Base-by-base conservation (phyloP, 805 yeast species). In the Zygoascus biomembranicola region DNA sequence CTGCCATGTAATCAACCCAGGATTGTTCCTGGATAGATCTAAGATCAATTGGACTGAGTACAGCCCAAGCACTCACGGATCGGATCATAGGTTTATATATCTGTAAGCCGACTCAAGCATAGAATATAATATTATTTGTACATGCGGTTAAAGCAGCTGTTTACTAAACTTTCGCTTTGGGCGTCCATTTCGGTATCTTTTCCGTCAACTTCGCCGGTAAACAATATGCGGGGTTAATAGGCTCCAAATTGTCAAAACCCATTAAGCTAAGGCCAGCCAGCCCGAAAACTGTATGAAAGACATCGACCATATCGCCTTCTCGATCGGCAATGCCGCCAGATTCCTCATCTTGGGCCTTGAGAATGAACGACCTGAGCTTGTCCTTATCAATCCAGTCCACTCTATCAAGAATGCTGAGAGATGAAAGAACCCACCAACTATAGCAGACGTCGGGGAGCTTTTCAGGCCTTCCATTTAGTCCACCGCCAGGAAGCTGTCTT, bases 391-490 rank as follows among this genome's bases (percentile, higher is more conserved):
- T 85, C 90, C 96, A 90, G 58, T 86, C 78, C 18, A 82, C 66
- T 57, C 78, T 81, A 0, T 72, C 79, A 19, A 92, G 73, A 39
- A 88, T 82, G 0, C 85, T 77, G 54, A 90, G 69, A 2, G 89
- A 77, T 1, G 95, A 84, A 20, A 90, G 67, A 9, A 90, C 95
- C 99, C 99, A 94, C 96, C 97, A 94, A 61, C 94, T 83, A 66
- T 94, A 94, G 66, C 99, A 94, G n/a, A 88, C 96, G 68, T 94
- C 99, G 0, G 98, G 96, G 18, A 89, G 71, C 66, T 94, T 94
- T 55, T 94, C 96, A 0, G 98, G 97, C 50, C 99, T 77, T 0
- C 99, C 99, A 65, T 94, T 94, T 52, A 94, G 74, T 0, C 99
- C 99, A 5, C 99, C 99, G 31, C 77, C 77, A 5, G 79, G 76